These are phyloP conservation scores for Metarhizium humberi DNA, from an alignment of 2,329 filamentous ascomycete genomes.

Conservation along the genomic window DNA sequence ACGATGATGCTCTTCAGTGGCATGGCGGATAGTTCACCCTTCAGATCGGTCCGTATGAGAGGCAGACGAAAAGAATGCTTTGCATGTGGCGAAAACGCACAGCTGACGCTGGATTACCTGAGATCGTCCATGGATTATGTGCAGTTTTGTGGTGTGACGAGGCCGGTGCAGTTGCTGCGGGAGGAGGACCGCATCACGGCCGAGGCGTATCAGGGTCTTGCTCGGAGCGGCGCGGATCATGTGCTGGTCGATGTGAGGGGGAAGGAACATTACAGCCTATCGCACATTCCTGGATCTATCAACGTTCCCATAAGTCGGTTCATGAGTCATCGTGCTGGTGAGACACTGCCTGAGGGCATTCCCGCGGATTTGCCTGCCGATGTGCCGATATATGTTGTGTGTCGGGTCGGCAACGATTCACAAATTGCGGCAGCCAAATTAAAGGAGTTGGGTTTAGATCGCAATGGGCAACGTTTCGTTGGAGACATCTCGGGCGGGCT, in stretches of 20 bases:
- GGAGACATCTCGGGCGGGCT: conserved; percentile 66
- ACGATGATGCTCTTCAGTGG: conserved; percentile 40
- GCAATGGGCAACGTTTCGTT: conserved; percentile 46
- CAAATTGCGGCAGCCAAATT: conserved; percentile 59
- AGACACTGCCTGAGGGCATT: conserved; percentile 23
- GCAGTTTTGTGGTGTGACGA: conserved; percentile 66
- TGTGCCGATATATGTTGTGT: conserved; percentile 60
- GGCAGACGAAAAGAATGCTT: conserved; percentile 61
- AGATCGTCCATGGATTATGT: conserved; percentile 66
- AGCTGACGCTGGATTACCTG: conserved; percentile 54
- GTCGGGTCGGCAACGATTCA: conserved; percentile 69
- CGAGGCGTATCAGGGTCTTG: conserved; percentile 39
- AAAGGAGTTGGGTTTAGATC: conserved; percentile 48
- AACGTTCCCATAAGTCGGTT: conserved; percentile 56
- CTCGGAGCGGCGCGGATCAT: conserved; percentile 24
- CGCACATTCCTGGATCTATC: conserved; percentile 63
- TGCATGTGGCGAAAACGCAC: conserved; percentile 56
- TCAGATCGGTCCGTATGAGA: conserved; percentile 68
- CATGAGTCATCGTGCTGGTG: conserved; percentile 35
- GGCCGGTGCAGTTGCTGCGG: conserved; percentile 45
- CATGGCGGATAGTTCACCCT: conserved; percentile 31
- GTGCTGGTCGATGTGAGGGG: conserved; percentile 77
- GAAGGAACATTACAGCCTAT: conserved; percentile 75
- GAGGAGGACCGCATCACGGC: conserved; percentile 61
- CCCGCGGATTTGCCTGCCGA: conserved; percentile 27